These are phyloP conservation scores for Sarocladium strictum DNA, from an alignment of 2,329 filamentous ascomycete species.

Conservation along the genomic window DNA sequence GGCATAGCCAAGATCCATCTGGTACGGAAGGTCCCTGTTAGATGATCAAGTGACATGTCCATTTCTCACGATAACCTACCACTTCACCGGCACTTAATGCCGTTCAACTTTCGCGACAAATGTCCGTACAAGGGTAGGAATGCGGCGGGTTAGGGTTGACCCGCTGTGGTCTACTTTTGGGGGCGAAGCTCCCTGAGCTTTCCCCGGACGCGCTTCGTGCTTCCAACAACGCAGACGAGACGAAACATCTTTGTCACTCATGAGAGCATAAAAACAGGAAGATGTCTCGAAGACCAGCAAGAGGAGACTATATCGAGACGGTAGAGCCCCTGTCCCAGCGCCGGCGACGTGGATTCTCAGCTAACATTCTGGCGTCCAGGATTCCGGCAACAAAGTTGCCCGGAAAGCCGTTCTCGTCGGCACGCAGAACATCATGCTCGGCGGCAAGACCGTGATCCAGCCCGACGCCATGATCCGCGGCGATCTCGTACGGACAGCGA, in stretches of 20 bases:
- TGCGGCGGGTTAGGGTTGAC: not conserved
- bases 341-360: not conserved
- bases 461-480: conserved; percentile 91
- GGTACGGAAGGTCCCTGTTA: too few species aligned
- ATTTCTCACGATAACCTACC: too few species aligned
- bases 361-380: conserved; percentile 42
- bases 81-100: too few species aligned
- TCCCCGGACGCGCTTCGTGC: not conserved
- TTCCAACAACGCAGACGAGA: not conserved
- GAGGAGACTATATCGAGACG: conserved; percentile 95
- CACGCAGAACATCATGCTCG: conserved; percentile 96
- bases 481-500: conserved; percentile 64
- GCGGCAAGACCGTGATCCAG: conserved; percentile 93
- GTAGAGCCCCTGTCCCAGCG: conserved; percentile 38
- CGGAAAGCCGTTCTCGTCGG: conserved; percentile 87
- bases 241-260: too few species aligned
- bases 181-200: conserved; percentile 9
- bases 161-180: not conserved
- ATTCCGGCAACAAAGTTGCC: conserved; percentile 97
- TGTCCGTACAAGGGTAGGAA: not conserved
- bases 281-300: conserved; percentile 72
- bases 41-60: too few species aligned
- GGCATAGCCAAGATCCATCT: too few species aligned
- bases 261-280: conserved; percentile 17
- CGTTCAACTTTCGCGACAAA: not conserved